Conservation (phyloP, 2,329 filamentous ascomycete genomes). For the Ophiocordyceps polyrhachis-furcata region DNA sequence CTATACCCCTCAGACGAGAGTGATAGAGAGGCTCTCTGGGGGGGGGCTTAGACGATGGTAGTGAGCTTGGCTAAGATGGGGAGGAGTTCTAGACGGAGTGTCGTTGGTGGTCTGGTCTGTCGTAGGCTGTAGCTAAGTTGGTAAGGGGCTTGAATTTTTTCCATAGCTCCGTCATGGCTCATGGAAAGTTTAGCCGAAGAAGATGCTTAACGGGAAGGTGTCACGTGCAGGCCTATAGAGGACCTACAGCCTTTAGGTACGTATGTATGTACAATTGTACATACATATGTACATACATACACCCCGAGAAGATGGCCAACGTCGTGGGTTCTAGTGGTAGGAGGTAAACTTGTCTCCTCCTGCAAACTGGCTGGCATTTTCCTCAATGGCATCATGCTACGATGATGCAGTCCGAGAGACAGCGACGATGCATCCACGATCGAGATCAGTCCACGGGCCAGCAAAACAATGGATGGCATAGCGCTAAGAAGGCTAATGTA, state of each 20-base stretch:
- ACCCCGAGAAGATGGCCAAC: no score
- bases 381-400: no score
- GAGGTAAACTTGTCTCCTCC: background rate
- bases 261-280: no score
- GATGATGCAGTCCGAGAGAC: no score
- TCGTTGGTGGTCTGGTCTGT: background rate
- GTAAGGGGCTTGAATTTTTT: constrained; percentile 2
- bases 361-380: background rate
- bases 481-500: no score
- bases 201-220: background rate
- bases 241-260: no score
- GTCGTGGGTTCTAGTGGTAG: no score
- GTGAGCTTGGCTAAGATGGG: background rate
- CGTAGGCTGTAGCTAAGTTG: background rate
- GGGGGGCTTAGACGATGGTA: background rate
- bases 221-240: constrained; percentile 1
- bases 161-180: background rate
- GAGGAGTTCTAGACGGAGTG: background rate
- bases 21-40: background rate
- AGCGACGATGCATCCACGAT: no score
- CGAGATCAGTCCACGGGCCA: no score
- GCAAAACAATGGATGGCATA: no score
- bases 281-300: no score
- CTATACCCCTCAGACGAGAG: background rate
- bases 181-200: constrained; percentile 3